Percentiles rank a stretch among this genome's conserved stretches.
phyloP scores from a whole-genome alignment of 257 asterid species.

The Lavandula angustifolia region DNA sequence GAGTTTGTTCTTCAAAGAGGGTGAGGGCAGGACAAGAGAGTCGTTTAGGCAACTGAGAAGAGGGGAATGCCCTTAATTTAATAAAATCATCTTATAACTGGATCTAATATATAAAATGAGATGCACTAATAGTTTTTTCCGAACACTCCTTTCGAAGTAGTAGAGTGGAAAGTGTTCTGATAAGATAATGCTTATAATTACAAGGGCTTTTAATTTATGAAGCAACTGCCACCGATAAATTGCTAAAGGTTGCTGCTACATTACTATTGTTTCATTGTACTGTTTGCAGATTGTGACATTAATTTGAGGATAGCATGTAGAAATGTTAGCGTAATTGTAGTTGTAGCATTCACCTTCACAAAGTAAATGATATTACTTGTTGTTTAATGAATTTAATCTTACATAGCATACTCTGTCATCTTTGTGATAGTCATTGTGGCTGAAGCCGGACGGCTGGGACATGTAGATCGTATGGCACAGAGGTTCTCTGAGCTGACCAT shows the following conservation, averaged over 20 bases:
- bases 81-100: too few species aligned
- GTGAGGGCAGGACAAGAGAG: too few species aligned
- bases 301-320: conserved; percentile 6
- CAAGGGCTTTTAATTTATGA: neutral
- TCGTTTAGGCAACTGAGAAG: too few species aligned
- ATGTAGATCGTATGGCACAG: conserved; percentile 62
- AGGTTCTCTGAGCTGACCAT: conserved; percentile 74
- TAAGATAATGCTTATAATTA: neutral
- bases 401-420: conserved; percentile 15
- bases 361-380: neutral
- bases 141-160: neutral
- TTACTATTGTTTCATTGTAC: conserved; percentile 18
- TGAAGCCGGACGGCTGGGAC: conserved; percentile 71
- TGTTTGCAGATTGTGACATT: conserved; percentile 11
- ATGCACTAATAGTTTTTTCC: too few species aligned
- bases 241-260: conserved; percentile 3
- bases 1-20: too few species aligned
- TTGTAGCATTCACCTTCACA: too few species aligned
- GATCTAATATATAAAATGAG: too few species aligned
- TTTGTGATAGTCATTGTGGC: conserved; percentile 63
- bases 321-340: too few species aligned
- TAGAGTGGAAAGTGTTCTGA: neutral
- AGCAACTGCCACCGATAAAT: conserved; percentile 3
- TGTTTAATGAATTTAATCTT: conserved; percentile 11
- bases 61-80: too few species aligned